Evolutionary conservation across 139 green algal species (phyloP).

Genomic region (Haematococcus sp.): DNA sequence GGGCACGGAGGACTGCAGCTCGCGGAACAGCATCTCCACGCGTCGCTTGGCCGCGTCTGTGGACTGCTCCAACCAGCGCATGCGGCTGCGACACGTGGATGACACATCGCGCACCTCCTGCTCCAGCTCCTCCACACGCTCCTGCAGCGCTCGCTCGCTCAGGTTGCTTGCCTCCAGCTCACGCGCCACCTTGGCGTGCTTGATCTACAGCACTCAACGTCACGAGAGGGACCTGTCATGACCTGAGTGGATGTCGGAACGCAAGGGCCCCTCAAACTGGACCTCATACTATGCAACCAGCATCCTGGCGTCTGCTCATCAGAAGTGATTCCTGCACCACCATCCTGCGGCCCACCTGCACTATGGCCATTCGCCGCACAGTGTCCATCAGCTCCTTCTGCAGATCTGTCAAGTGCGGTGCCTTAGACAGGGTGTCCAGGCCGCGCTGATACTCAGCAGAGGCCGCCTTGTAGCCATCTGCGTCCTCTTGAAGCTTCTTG

Average conservation of each 20-base stretch:
- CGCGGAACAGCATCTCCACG: conserved; percentile 37
- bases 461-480: conserved; percentile 34
- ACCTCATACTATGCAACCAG: too few species aligned
- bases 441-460: conserved; percentile 30
- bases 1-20: conserved; percentile 41
- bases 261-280: too few species aligned
- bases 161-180: conserved; percentile 42
- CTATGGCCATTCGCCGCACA: conserved; percentile 53
- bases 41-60: conserved; percentile 33
- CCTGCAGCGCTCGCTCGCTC: conserved; percentile 35
- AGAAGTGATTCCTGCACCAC: too few species aligned
- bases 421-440: conserved; percentile 27
- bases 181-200: conserved; percentile 55
- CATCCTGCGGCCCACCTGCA: conserved; percentile 60
- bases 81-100: conserved; percentile 43
- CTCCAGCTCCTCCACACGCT: conserved; percentile 33
- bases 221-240: too few species aligned
- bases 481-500: conserved; percentile 35
- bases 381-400: conserved; percentile 52
- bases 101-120: conserved; percentile 35
- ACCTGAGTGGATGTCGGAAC: too few species aligned
- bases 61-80: conserved; percentile 51
- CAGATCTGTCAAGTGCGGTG: conserved; percentile 16
- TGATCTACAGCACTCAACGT: conserved; percentile 60
- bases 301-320: too few species aligned